phyloP scores from a whole-genome alignment of 129 eudicot genomes.

The Erigeron canadensis region DNA sequence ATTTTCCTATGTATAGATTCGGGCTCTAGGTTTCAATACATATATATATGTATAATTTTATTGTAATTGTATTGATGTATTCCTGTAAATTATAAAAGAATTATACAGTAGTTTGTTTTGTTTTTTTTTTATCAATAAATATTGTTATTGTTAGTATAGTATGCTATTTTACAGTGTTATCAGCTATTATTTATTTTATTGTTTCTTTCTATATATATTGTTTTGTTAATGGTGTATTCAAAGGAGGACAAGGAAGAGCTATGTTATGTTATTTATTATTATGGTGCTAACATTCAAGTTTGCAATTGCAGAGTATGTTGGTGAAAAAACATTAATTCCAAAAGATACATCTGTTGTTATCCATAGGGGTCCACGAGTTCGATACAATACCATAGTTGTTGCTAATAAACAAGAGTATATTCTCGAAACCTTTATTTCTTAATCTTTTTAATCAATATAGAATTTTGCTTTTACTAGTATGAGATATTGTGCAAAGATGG shows the following conservation, averaged over 20 bases:
- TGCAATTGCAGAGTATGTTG: conserved; percentile 3
- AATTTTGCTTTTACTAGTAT: neutral
- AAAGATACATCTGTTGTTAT: conserved; percentile 1
- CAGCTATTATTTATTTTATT: too few species aligned
- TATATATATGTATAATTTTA: too few species aligned
- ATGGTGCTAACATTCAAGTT: neutral
- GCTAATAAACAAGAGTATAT: neutral
- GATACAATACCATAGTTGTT: neutral
- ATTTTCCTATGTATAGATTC: neutral
- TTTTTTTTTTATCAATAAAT: too few species aligned
- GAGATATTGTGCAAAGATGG: neutral
- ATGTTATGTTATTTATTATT: neutral
- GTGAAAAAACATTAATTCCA: neutral
- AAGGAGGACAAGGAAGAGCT: neutral
- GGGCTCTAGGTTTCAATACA: too few species aligned
- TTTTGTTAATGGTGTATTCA: neutral
- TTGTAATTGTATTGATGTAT: too few species aligned
- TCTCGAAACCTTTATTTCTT: neutral
- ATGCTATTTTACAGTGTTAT: too few species aligned
- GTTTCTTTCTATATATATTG: neutral
- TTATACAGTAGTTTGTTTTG: too few species aligned
- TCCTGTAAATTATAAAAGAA: too few species aligned
- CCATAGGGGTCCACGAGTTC: neutral
- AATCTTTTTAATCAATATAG: neutral
- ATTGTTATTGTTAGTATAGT: too few species aligned